These are phyloP conservation scores for Fomitiporia mediterranea DNA, from an alignment of 1,284 basidiomycete species.

Conservation along the genomic window DNA sequence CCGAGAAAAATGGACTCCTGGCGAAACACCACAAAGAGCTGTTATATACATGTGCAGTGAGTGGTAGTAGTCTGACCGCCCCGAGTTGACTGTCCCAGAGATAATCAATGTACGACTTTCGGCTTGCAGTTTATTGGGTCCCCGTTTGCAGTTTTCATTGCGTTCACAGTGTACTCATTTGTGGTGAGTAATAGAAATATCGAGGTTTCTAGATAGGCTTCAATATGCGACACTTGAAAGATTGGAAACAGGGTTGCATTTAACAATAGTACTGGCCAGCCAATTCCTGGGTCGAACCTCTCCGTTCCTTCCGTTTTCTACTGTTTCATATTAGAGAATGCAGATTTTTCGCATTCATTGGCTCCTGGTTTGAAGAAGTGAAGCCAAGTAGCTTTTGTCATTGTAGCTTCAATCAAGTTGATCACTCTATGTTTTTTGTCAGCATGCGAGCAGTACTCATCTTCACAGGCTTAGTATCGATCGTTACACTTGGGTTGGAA, in stretches of 20 bases:
- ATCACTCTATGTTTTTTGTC: too few species aligned
- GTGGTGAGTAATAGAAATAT: constrained; percentile 4
- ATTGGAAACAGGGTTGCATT: constrained; percentile 2
- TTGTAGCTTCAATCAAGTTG: not conserved
- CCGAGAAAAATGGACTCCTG: not conserved
- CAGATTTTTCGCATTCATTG: constrained; percentile 7
- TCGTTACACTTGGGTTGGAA: constrained; percentile 16
- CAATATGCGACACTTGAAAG: not conserved
- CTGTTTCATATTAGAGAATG: constrained; percentile 18
- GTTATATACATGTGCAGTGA: not conserved
- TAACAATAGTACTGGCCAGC: not conserved
- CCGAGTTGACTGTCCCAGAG: not conserved
- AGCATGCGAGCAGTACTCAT: constrained; percentile 9
- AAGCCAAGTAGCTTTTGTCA: not conserved
- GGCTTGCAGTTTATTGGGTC: constrained; percentile 8
- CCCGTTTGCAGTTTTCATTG: constrained; percentile 14
- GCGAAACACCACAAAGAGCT: not conserved
- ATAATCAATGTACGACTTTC: not conserved
- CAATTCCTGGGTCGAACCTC: constrained; percentile 13
- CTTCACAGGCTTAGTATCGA: constrained; percentile 9
- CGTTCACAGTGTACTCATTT: constrained; percentile 7
- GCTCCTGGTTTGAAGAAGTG: constrained; percentile 8
- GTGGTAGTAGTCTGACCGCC: too few species aligned
- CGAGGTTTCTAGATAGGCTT: not conserved
- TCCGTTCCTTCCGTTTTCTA: constrained; percentile 19